phyloP scores from a whole-genome alignment of 805 yeast species.

The Barnettozyma populi region DNA sequence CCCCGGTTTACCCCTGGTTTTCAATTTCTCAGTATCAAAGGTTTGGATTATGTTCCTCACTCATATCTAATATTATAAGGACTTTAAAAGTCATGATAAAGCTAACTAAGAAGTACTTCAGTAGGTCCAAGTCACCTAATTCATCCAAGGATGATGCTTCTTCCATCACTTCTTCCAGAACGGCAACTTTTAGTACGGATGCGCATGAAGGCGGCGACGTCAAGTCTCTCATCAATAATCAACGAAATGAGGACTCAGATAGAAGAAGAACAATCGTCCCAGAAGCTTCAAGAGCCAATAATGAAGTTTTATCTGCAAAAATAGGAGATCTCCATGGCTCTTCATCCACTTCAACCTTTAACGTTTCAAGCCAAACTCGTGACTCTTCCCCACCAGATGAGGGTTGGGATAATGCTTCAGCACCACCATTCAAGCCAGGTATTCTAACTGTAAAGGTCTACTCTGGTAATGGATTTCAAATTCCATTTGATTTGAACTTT shows the following conservation, averaged over 20 bases:
- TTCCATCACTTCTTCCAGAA: conserved; percentile 6
- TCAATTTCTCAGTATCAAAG: no score
- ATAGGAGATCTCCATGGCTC: background rate
- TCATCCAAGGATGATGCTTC: conserved; percentile 10
- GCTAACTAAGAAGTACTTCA: conserved; percentile 35
- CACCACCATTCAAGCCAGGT: conserved; percentile 48
- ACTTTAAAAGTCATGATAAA: conserved; percentile 24
- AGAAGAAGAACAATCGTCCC: conserved; percentile 12
- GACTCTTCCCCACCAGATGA: background rate
- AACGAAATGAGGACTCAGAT: background rate
- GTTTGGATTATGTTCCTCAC: no score
- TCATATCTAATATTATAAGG: no score
- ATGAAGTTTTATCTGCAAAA: background rate
- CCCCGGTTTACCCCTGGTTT: background rate
- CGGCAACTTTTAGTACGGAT: background rate
- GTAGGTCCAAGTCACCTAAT: conserved; percentile 21
- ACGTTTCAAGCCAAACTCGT: background rate
- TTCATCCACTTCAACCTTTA: background rate
- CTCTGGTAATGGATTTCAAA: conserved; percentile 56
- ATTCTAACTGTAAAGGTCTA: conserved; percentile 73
- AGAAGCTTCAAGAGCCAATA: background rate
- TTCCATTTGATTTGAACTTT: conserved; percentile 67
- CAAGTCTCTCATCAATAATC: background rate
- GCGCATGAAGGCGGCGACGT: background rate
- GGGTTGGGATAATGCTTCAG: background rate